These are phyloP conservation scores for Hyphopichia burtonii DNA, from an alignment of 1,139 yeast genomes.

Conservation along the genomic window DNA sequence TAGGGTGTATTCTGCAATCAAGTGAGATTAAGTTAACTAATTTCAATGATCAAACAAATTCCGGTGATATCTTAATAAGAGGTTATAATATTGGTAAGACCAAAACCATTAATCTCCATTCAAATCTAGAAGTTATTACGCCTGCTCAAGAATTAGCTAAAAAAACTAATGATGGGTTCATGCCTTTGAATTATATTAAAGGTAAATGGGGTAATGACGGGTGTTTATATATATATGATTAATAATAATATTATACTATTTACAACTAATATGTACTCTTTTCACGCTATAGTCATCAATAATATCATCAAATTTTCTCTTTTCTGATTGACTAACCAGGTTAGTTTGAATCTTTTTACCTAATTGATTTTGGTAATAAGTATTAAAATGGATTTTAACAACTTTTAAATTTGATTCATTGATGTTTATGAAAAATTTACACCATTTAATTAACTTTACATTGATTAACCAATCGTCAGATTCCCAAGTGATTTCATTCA, in stretches of 20 bases:
- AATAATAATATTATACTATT: slow-evolving; percentile 7
- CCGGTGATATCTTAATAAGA: slow-evolving; percentile 56
- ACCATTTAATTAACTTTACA: slow-evolving; percentile 32
- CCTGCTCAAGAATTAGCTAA: slow-evolving; percentile 7
- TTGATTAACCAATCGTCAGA: slow-evolving; percentile 18
- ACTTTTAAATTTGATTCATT: slow-evolving; percentile 16
- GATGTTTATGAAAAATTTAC: slow-evolving; percentile 22
- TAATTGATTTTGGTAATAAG: slow-evolving; percentile 33
- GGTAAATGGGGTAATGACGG: slow-evolving; percentile 76
- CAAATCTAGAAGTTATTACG: slow-evolving; percentile 18
- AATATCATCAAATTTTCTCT: not conserved
- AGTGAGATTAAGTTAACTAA: slow-evolving; percentile 47
- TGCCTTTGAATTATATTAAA: slow-evolving; percentile 47
- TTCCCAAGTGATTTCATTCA: slow-evolving; percentile 33
- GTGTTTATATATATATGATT: slow-evolving; percentile 51
- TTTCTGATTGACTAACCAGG: not conserved
- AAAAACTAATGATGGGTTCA: slow-evolving; percentile 54
- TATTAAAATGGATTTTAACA: slow-evolving; percentile 28
- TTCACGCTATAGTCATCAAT: not conserved
- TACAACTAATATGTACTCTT: slow-evolving; percentile 13
- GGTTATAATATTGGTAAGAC: slow-evolving; percentile 68
- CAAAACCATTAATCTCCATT: slow-evolving; percentile 24
- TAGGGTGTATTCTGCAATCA: slow-evolving; percentile 52
- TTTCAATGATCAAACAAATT: slow-evolving; percentile 25
- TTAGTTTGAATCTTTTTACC: slow-evolving; percentile 27